Evolutionary conservation across 257 asterid species (phyloP).

Genomic region (Galeopsis tetrahit): DNA sequence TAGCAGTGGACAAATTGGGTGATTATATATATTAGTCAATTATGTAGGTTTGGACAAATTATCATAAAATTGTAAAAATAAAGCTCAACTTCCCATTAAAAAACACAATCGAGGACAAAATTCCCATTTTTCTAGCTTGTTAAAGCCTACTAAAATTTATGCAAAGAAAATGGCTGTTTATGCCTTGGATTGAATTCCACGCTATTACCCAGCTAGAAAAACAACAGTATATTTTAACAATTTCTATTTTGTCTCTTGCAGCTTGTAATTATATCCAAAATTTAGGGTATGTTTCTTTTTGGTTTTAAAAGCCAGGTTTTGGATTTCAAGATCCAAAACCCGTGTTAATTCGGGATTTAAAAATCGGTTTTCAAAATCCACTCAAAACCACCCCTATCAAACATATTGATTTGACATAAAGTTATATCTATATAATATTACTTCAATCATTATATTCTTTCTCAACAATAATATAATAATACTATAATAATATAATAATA

Average conservation of each 20-base stretch:
- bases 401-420: no score
- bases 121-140: constrained; percentile 48
- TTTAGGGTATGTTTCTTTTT: no score
- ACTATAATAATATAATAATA: no score
- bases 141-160: constrained; percentile 20
- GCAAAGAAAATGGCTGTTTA: constrained; percentile 39
- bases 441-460: no score
- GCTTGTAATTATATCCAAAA: constrained; percentile 33
- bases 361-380: no score
- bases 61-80: not conserved
- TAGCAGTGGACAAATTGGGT: constrained; percentile 28
- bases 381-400: no score
- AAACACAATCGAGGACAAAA: constrained; percentile 42
- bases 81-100: constrained; percentile 33
- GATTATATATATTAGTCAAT: not conserved
- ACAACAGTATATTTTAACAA: constrained; percentile 17
- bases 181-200: constrained; percentile 51
- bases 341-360: no score
- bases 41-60: constrained; percentile 32
- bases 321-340: no score
- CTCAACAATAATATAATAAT: no score
- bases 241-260: constrained; percentile 39
- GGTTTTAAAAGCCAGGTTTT: no score
- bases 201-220: constrained; percentile 32
- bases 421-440: no score